phyloP scores from a whole-genome alignment of 805 yeast genomes.

The Ogataea methanolica region DNA sequence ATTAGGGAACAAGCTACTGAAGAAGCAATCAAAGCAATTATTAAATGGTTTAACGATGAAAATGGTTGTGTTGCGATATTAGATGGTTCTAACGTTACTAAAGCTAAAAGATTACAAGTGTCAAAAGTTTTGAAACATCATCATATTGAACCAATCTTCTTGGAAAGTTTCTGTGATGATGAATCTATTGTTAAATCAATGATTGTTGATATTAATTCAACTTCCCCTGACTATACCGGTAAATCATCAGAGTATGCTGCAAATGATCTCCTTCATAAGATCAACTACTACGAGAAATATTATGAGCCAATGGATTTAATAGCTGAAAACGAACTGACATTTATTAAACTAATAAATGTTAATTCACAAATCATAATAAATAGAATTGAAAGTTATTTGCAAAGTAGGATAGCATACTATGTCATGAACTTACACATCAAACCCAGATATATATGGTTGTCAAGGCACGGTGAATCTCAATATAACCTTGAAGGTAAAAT shows the following conservation, averaged over 20 bases:
- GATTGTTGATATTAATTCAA: slow-evolving; percentile 79
- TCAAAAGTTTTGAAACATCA: slow-evolving; percentile 51
- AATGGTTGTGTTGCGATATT: slow-evolving; percentile 87
- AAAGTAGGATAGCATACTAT: slow-evolving; percentile 89
- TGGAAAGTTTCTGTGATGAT: slow-evolving; percentile 90
- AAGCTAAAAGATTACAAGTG: slow-evolving; percentile 62
- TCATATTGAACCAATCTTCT: slow-evolving; percentile 81
- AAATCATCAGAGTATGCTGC: slow-evolving; percentile 69
- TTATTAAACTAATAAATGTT: slow-evolving; percentile 82
- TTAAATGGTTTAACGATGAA: slow-evolving; percentile 78
- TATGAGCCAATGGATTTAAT: slow-evolving; percentile 71
- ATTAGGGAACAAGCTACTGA: slow-evolving; percentile 67
- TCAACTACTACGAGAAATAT: slow-evolving; percentile 63
- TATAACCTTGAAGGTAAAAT: slow-evolving; percentile 91
- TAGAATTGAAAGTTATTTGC: slow-evolving; percentile 80
- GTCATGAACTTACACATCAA: slow-evolving; percentile 93
- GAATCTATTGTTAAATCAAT: slow-evolving; percentile 72
- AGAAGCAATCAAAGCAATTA: slow-evolving; percentile 71
- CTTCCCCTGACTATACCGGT: slow-evolving; percentile 76
- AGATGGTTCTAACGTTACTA: slow-evolving; percentile 90
- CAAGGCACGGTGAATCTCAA: slow-evolving; percentile 93
- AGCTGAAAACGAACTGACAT: slow-evolving; percentile 63
- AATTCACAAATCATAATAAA: slow-evolving; percentile 86
- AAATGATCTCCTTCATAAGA: slow-evolving; percentile 67
- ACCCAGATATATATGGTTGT: slow-evolving; percentile 88